Percentiles rank a stretch among this genome's conserved stretches.
Evolutionary conservation across 2,329 filamentous ascomycete genomes (phyloP).

Genomic region (Venturia asperata): DNA sequence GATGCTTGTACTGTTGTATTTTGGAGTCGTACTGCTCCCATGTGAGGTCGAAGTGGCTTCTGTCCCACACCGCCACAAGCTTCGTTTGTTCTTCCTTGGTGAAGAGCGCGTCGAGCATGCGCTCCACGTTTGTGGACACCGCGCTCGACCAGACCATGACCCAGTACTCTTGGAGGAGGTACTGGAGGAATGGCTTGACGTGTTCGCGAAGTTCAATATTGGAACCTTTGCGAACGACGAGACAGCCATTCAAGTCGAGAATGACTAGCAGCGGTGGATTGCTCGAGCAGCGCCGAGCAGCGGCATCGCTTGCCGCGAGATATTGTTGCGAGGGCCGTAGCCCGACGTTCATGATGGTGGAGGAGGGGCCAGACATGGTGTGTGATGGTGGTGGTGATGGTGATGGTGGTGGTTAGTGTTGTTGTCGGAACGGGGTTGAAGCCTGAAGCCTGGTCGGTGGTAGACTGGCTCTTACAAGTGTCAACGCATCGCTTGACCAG

Average conservation of each 20-base stretch:
- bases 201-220: neutral
- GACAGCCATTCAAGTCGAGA: conserved; percentile 19
- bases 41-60: conserved; percentile 3
- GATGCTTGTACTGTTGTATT: conserved; percentile 14
- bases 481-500: neutral
- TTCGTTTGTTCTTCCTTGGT: neutral
- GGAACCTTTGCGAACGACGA: neutral
- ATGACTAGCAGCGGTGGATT: conserved; percentile 12
- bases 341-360: neutral
- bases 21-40: conserved; percentile 6
- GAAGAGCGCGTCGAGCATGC: conserved; percentile 3
- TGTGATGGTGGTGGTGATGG: no score
- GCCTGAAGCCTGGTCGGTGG: neutral
- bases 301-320: neutral
- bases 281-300: neutral
- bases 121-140: neutral
- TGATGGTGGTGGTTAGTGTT: no score
- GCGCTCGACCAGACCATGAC: conserved; percentile 19
- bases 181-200: conserved; percentile 9
- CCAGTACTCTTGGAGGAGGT: conserved; percentile 4
- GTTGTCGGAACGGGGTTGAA: neutral
- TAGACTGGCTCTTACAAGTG: neutral
- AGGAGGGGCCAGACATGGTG: neutral
- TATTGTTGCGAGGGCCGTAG: neutral
- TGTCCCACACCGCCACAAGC: conserved; percentile 14